Evolutionary conservation across 805 yeast species (phyloP).

Genomic region (Wickerhamiella bombiphila): DNA sequence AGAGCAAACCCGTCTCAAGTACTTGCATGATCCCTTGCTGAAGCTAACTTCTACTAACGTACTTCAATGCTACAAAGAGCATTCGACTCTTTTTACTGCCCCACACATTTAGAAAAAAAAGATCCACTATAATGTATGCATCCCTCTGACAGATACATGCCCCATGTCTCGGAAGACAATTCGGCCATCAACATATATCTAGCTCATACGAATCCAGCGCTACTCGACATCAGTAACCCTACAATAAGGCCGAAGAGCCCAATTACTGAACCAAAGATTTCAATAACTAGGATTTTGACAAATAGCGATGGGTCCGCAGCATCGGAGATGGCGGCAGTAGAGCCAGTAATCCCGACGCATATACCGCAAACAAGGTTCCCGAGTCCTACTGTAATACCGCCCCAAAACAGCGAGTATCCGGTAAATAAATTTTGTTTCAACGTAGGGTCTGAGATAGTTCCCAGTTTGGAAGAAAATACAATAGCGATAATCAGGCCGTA

Average conservation of each 20-base stretch:
- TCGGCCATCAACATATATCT: too few relatives aligned
- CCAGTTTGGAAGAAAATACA: constrained; percentile 82
- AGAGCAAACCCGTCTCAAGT: too few relatives aligned
- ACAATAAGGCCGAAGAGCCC: constrained; percentile 97
- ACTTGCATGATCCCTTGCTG: too few relatives aligned
- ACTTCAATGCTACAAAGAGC: too few relatives aligned
- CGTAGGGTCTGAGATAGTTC: constrained; percentile 48
- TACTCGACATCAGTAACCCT: constrained; percentile 92
- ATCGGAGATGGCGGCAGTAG: constrained; percentile 96
- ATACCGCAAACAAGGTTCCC: constrained; percentile 92
- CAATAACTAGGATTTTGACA: constrained; percentile 90
- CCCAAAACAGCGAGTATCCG: constrained; percentile 94
- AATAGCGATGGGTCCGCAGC: constrained; percentile 93
- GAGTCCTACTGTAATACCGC: constrained; percentile 89
- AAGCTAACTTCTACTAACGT: too few relatives aligned
- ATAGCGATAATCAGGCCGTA: constrained; percentile 96
- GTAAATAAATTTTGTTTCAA: constrained; percentile 71
- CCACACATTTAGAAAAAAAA: too few relatives aligned
- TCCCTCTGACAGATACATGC: too few relatives aligned
- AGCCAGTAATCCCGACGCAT: constrained; percentile 93
- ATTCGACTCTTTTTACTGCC: too few relatives aligned
- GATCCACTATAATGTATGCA: too few relatives aligned
- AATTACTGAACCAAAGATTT: constrained; percentile 91
- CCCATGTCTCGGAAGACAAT: too few relatives aligned
- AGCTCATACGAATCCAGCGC: constrained; percentile 34